Conservation (phyloP, 192 early-diverging fungal species). For the Thamnidium elegans region DNA sequence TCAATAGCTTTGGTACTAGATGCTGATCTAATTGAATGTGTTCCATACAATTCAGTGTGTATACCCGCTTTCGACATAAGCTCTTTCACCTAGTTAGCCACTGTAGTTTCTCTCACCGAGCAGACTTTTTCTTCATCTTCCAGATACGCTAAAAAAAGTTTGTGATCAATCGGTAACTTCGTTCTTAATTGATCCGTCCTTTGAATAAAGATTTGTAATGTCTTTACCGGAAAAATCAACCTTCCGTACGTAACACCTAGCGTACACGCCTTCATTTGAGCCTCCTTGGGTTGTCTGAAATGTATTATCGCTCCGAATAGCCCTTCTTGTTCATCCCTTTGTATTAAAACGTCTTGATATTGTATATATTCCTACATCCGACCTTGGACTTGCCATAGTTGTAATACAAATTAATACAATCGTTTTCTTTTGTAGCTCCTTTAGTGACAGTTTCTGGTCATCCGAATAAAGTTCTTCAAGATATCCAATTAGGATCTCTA, state of each 20-base stretch:
- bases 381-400: constrained; percentile 15
- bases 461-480: neutral
- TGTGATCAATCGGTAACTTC: neutral
- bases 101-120: neutral
- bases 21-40: constrained; percentile 1
- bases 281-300: constrained; percentile 10
- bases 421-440: neutral
- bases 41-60: neutral
- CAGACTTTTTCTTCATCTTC: neutral
- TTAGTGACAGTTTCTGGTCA: neutral
- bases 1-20: constrained; percentile 7
- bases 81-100: neutral
- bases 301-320: neutral
- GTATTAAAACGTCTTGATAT: constrained; percentile 3
- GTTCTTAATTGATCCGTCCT: neutral
- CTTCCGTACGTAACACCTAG: neutral
- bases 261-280: constrained; percentile 4
- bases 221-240: neutral
- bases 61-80: neutral
- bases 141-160: constrained; percentile 3
- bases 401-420: neutral
- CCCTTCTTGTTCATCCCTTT: neutral
- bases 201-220: neutral
- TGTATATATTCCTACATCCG: constrained; percentile 13
- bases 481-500: neutral